phyloP scores from a whole-genome alignment of 83 land plant species.

The Picea mariana region DNA sequence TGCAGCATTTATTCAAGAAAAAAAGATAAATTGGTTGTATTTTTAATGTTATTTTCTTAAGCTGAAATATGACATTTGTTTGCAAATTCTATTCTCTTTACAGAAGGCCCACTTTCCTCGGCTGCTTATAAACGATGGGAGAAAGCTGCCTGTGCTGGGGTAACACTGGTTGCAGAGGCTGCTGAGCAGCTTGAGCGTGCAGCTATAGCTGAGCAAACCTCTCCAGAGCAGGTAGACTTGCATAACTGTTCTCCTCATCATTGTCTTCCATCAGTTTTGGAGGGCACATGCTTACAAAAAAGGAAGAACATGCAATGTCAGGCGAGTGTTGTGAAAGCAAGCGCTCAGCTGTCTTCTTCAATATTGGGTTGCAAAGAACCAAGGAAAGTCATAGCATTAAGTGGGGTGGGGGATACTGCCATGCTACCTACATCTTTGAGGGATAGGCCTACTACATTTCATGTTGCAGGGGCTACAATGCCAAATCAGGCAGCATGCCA shows the following conservation, averaged over 20 bases:
- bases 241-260: neutral
- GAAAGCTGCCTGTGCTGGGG: constrained; percentile 84
- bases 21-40: neutral
- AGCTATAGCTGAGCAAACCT: constrained; percentile 14
- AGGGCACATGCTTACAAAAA: constrained; percentile 12
- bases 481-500: neutral
- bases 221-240: neutral
- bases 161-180: constrained; percentile 84
- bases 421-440: too few relatives aligned
- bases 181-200: constrained; percentile 78
- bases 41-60: neutral
- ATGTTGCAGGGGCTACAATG: too few relatives aligned
- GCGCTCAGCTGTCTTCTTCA: too few relatives aligned
- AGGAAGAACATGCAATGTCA: neutral
- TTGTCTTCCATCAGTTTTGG: neutral
- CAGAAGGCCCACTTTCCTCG: constrained; percentile 36
- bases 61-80: neutral
- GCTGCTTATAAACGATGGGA: constrained; percentile 73
- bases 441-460: too few relatives aligned
- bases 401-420: too few relatives aligned
- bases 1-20: too few relatives aligned
- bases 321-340: constrained; percentile 7
- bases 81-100: constrained; percentile 5
- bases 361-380: too few relatives aligned
- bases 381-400: too few relatives aligned